These are phyloP conservation scores for Suillus ampliporus DNA, from an alignment of 768 basidiomycete genomes.

Conservation along the genomic window DNA sequence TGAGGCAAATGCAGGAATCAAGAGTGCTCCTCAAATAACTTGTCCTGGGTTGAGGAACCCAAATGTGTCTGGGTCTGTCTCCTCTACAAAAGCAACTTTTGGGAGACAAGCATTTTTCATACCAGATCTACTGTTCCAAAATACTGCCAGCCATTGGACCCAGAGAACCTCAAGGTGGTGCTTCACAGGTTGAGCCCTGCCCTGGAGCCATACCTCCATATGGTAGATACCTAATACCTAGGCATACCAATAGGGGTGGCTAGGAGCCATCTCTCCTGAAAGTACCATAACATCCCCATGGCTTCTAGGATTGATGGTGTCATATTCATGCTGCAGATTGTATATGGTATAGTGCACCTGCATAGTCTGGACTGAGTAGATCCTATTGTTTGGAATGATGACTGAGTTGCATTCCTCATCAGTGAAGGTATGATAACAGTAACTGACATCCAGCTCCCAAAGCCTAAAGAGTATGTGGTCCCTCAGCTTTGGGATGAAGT, in stretches of 20 bases:
- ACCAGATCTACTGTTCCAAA: too few relatives aligned
- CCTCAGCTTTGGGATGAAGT: too few relatives aligned
- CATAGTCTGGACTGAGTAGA: conserved; percentile 29
- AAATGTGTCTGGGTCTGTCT: background rate
- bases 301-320: conserved; percentile 5
- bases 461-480: too few relatives aligned
- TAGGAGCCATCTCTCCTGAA: background rate
- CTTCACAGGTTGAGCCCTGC: background rate
- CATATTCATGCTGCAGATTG: conserved; percentile 17
- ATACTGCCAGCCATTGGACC: conserved; percentile 10
- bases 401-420: too few relatives aligned
- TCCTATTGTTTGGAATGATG: conserved; percentile 20
- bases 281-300: conserved; percentile 18
- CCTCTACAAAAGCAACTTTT: conserved; percentile 3
- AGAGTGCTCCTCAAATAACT: conserved; percentile 9
- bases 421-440: too few relatives aligned
- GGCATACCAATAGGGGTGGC: conserved; percentile 8
- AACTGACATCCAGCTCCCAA: too few relatives aligned
- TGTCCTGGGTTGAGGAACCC: conserved; percentile 15
- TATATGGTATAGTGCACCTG: conserved; percentile 38
- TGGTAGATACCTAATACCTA: conserved; percentile 24
- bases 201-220: conserved; percentile 14
- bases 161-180: conserved; percentile 12
- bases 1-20: conserved; percentile 15
- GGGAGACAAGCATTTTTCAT: background rate